Evolutionary conservation across 805 yeast species (phyloP).

Genomic region (Ogataea angusta): DNA sequence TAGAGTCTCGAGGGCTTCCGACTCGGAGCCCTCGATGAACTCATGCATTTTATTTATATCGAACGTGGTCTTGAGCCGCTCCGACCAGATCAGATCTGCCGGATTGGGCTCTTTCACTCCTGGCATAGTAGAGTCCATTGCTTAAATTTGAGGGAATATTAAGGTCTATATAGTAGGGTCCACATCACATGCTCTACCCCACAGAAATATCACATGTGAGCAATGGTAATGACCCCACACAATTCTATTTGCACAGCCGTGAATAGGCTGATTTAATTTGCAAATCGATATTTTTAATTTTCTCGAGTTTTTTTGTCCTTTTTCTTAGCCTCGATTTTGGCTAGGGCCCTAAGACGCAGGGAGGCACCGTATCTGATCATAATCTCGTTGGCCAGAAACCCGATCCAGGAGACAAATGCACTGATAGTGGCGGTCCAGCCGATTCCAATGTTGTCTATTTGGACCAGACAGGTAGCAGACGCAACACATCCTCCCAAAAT

Average conservation of each 20-base stretch:
- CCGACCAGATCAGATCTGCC: slow-evolving; percentile 38
- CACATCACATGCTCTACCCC: slow-evolving; percentile 12
- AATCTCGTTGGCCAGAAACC: slow-evolving; percentile 32
- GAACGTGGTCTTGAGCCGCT: slow-evolving; percentile 43
- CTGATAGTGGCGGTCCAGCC: slow-evolving; percentile 56
- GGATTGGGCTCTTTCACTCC: slow-evolving; percentile 34
- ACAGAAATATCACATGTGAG: slow-evolving; percentile 12
- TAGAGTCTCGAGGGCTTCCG: slow-evolving; percentile 45
- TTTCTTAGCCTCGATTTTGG: slow-evolving; percentile 5
- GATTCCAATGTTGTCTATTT: slow-evolving; percentile 47
- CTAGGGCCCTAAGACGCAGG: slow-evolving; percentile 27
- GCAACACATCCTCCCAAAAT: slow-evolving; percentile 47
- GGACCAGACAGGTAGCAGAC: slow-evolving; percentile 46
- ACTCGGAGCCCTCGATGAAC: slow-evolving; percentile 51
- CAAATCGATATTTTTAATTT: not conserved
- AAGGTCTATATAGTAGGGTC: not conserved
- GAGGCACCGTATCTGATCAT: slow-evolving; percentile 40
- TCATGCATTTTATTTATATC: slow-evolving; percentile 47
- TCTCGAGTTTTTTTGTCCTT: not conserved
- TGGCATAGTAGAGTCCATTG: slow-evolving; percentile 35
- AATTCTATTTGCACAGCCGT: slow-evolving; percentile 4
- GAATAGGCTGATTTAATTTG: not conserved
- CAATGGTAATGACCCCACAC: slow-evolving; percentile 7
- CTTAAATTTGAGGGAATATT: not conserved
- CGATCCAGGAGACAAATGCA: slow-evolving; percentile 41